Conservation (phyloP, 2,329 filamentous ascomycete genomes). For the Claviceps pazoutovae region DNA sequence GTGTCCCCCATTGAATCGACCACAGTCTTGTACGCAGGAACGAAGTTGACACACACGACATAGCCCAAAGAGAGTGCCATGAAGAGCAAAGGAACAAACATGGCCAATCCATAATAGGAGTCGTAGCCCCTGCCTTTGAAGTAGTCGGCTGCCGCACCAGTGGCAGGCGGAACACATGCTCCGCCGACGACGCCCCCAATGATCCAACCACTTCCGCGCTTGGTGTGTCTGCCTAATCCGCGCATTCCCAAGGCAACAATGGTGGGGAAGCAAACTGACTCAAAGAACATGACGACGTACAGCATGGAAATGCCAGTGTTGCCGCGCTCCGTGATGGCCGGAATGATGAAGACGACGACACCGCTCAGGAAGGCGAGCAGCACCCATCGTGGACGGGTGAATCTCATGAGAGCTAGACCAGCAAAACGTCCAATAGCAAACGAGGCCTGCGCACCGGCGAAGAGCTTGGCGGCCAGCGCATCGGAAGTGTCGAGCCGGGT, state of each 20-base stretch:
- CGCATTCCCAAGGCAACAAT: conserved; percentile 67
- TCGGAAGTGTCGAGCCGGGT: conserved; percentile 38
- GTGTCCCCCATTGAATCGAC: conserved; percentile 43
- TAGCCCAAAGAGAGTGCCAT: conserved; percentile 44
- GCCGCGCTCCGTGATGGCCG: conserved; percentile 32
- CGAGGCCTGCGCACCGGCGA: conserved; percentile 59
- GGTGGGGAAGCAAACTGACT: conserved; percentile 68
- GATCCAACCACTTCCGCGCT: conserved; percentile 57
- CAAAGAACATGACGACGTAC: conserved; percentile 62
- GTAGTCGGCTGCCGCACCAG: conserved; percentile 52
- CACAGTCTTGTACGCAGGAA: conserved; percentile 46
- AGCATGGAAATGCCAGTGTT: conserved; percentile 44
- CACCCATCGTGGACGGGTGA: conserved; percentile 49
- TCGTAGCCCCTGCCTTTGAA: conserved; percentile 15
- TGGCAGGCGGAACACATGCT: conserved; percentile 58
- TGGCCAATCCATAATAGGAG: conserved; percentile 40
- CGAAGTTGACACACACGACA: conserved; percentile 49
- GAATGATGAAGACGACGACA: conserved; percentile 48
- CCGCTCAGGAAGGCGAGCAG: conserved; percentile 51
- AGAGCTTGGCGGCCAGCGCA: conserved; percentile 46
- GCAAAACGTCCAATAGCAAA: conserved; percentile 62
- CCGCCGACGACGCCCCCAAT: conserved; percentile 60
- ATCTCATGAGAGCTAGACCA: conserved; percentile 54
- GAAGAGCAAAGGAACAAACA: conserved; percentile 51
- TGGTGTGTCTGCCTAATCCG: conserved; percentile 61